Conservation (phyloP, 352 stramenopile species). For the Phytophthora brassicae region DNA sequence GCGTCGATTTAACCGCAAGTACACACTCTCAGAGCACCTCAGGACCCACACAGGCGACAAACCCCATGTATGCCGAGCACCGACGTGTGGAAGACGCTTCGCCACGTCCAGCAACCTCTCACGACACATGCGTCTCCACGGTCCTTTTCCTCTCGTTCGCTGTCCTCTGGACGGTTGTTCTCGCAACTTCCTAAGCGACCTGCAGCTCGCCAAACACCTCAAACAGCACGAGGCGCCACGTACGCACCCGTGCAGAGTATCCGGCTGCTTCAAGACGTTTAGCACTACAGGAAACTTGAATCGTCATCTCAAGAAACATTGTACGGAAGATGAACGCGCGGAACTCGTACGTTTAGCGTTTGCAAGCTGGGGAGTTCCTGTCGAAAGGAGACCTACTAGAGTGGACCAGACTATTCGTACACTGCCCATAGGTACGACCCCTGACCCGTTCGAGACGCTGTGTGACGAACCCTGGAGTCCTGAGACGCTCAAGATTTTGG, state of each 20-base stretch:
- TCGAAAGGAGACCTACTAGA: constrained; percentile 12
- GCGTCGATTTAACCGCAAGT: constrained; percentile 49
- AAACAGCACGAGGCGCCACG: constrained; percentile 42
- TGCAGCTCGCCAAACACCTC: constrained; percentile 48
- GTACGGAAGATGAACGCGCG: constrained; percentile 16
- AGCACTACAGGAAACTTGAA: constrained; percentile 65
- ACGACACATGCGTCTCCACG: constrained; percentile 57
- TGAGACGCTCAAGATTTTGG: constrained; percentile 39
- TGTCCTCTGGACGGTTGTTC: constrained; percentile 34
- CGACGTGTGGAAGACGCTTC: constrained; percentile 48
- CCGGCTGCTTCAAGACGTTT: constrained; percentile 54
- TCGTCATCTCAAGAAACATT: constrained; percentile 44
- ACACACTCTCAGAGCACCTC: constrained; percentile 59
- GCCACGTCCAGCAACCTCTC: constrained; percentile 62
- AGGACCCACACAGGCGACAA: constrained; percentile 66
- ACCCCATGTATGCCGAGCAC: constrained; percentile 42
- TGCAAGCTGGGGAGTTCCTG: constrained; percentile 7
- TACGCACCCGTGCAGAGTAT: constrained; percentile 23
- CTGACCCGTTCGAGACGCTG: constrained; percentile 23
- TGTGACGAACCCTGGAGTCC: constrained; percentile 36
- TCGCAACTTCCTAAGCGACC: constrained; percentile 39
- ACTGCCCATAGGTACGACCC: constrained; percentile 5
- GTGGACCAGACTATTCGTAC: constrained; percentile 14
- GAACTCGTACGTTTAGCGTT: constrained; percentile 13
- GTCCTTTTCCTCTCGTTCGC: constrained; percentile 33